Base-by-base conservation (phyloP, 163 green algal genomes). In the Chlorella variabilis region DNA sequence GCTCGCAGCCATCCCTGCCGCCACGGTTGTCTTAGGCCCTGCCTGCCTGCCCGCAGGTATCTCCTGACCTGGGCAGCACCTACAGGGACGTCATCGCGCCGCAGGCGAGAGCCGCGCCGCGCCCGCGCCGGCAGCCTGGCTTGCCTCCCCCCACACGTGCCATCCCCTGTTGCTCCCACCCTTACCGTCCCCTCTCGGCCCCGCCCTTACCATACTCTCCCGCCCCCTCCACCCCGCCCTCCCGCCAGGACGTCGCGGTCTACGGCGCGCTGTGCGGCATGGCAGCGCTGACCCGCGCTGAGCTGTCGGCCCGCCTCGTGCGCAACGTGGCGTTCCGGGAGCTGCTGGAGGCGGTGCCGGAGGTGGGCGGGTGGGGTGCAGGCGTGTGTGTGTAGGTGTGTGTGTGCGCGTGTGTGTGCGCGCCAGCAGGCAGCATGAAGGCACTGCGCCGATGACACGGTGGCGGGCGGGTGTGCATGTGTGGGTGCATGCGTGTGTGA, bases 181-280 rank as follows among this genome's bases (percentile, higher is more conserved):
- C n/a, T n/a, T n/a, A n/a, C n/a, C n/a, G n/a, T n/a, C n/a, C n/a
- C n/a, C n/a, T n/a, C n/a, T n/a, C n/a, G n/a, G n/a, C n/a, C n/a
- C n/a, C n/a, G n/a, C n/a, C n/a, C n/a, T n/a, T n/a, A n/a, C n/a
- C n/a, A n/a, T n/a, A n/a, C n/a, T n/a, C n/a, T n/a, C n/a, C n/a
- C n/a, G n/a, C n/a, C n/a, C n/a, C n/a, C n/a, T n/a, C n/a, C n/a
- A n/a, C n/a, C n/a, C n/a, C n/a, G n/a, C n/a, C n/a, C n/a, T n/a
- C n/a, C n/a, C n/a, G n/a, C n/a, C 75, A 75, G 54, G 96, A 99
- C 78, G 87, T 98, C 20, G 95, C 95, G 7, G 66, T 92, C 49
- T 98, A 97, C 73, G 96, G 93, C 25, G 92, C 80, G 6, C 87
- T 99, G 65, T 97, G 90, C 83, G 94, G 93, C 13, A 89, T 99